These are phyloP conservation scores for Insectozyma bohioensis DNA, from an alignment of 1,139 yeast genomes.

Conservation along the genomic window DNA sequence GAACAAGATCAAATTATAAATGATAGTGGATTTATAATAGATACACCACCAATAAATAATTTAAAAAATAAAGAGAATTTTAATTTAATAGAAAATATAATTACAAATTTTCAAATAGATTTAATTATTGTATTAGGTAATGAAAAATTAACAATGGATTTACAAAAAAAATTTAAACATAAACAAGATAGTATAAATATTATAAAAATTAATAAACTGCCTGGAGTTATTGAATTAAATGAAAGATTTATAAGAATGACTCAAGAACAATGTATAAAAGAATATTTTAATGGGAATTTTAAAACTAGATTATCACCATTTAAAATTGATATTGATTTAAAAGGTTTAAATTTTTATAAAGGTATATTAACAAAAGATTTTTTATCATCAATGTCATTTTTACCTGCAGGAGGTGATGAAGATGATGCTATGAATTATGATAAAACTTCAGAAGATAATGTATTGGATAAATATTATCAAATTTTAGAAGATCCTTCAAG, in stretches of 20 bases:
- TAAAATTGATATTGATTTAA: slow-evolving; percentile 41
- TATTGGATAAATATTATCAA: slow-evolving; percentile 34
- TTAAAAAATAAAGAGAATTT: slow-evolving; percentile 41
- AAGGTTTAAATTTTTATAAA: slow-evolving; percentile 39
- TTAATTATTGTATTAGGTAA: slow-evolving; percentile 59
- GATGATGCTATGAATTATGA: slow-evolving; percentile 27
- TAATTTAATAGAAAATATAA: slow-evolving; percentile 55
- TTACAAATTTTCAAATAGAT: slow-evolving; percentile 62
- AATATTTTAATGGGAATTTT: slow-evolving; percentile 83
- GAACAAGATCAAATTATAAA: slow-evolving; percentile 53
- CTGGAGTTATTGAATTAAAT: slow-evolving; percentile 73
- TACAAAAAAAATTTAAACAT: slow-evolving; percentile 55
- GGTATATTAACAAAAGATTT: slow-evolving; percentile 38
- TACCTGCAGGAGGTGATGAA: slow-evolving; percentile 49
- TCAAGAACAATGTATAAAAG: slow-evolving; percentile 77
- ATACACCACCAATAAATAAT: slow-evolving; percentile 65
- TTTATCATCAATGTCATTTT: slow-evolving; percentile 37
- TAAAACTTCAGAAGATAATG: slow-evolving; percentile 26
- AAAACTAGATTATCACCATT: slow-evolving; percentile 73
- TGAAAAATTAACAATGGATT: slow-evolving; percentile 64
- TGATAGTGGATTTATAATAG: slow-evolving; percentile 68
- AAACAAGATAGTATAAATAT: slow-evolving; percentile 40
- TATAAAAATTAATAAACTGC: slow-evolving; percentile 66
- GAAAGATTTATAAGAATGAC: slow-evolving; percentile 64
- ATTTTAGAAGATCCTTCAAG: slow-evolving; percentile 48